A percentile compares a stretch with the other conserved stretches of the same genome.
phyloP scores from a whole-genome alignment of 495 filamentous ascomycete genomes.

The Hyaloscypha bicolor region DNA sequence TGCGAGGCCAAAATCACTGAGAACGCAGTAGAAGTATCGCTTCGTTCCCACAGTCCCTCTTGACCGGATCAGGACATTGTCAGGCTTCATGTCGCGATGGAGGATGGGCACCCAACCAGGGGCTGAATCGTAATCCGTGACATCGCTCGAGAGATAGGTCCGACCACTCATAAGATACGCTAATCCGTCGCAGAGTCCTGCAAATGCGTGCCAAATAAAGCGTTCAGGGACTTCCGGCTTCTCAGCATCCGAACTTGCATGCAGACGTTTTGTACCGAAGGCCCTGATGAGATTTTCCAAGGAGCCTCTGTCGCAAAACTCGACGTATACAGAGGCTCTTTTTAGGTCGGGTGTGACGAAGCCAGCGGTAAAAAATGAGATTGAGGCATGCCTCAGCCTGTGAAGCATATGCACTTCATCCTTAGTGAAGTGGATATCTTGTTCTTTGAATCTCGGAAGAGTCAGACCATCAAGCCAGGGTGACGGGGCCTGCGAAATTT shows the following conservation, averaged over 20 bases:
- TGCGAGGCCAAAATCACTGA: conserved; percentile 40
- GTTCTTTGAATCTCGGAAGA: background rate
- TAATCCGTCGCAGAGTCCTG: conserved; percentile 33
- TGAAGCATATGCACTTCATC: conserved; percentile 33
- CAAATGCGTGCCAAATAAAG: conserved; percentile 39
- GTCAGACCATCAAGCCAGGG: background rate
- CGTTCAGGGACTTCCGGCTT: conserved; percentile 24
- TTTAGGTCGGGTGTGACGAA: conserved; percentile 12
- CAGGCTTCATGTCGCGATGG: conserved; percentile 38
- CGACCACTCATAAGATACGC: conserved; percentile 33
- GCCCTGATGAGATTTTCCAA: conserved; percentile 23
- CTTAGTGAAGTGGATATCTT: background rate
- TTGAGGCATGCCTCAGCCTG: conserved; percentile 20
- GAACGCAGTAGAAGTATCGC: conserved; percentile 33
- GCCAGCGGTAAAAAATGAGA: conserved; percentile 24
- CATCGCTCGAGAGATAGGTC: background rate
- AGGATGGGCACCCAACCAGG: conserved; percentile 32
- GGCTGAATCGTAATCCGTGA: background rate
- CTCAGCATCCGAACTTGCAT: background rate
- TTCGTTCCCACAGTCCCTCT: conserved; percentile 9
- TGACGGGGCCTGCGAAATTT: background rate
- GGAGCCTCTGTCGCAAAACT: conserved; percentile 34
- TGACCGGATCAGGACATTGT: conserved; percentile 35
- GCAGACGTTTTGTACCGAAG: background rate
- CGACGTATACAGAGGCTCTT: conserved; percentile 29